Evolutionary conservation across 2,329 filamentous ascomycete genomes (phyloP).

Genomic region (Fusarium nodosum): DNA sequence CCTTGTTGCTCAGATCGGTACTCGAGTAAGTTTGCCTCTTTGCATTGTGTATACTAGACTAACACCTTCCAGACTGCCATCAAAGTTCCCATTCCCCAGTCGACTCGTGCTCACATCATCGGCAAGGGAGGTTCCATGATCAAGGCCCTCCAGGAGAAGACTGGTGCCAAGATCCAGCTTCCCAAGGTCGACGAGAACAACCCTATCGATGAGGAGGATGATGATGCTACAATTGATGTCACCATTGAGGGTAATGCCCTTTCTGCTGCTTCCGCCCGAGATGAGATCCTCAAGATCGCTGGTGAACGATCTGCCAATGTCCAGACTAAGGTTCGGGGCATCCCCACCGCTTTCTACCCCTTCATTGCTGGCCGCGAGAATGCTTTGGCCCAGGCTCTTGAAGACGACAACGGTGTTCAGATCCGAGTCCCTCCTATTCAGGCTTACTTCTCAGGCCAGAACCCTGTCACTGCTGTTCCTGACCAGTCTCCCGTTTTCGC

Average conservation of each 20-base stretch:
- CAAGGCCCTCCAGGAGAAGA: slow-evolving; percentile 88
- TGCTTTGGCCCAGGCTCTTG: slow-evolving; percentile 74
- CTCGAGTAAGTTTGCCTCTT: slow-evolving; percentile 71
- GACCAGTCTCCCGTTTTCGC: slow-evolving; percentile 78
- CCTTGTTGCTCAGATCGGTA: slow-evolving; percentile 87
- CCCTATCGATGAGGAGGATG: slow-evolving; percentile 74
- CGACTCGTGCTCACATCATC: slow-evolving; percentile 89
- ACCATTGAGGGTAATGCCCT: slow-evolving; percentile 91
- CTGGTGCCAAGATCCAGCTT: slow-evolving; percentile 90
- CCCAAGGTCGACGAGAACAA: slow-evolving; percentile 80
- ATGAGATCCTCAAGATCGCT: slow-evolving; percentile 88
- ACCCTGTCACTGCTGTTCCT: slow-evolving; percentile 71
- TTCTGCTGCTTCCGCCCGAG: slow-evolving; percentile 84
- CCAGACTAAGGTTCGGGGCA: slow-evolving; percentile 83
- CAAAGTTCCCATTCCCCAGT: slow-evolving; percentile 84
- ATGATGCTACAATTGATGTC: slow-evolving; percentile 87
- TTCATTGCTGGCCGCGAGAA: slow-evolving; percentile 90
- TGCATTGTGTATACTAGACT: slow-evolving; percentile 25
- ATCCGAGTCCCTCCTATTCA: slow-evolving; percentile 87
- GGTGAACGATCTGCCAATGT: slow-evolving; percentile 87
- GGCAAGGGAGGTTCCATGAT: slow-evolving; percentile 92
- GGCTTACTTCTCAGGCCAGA: slow-evolving; percentile 78
- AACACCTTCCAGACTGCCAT: slow-evolving; percentile 63
- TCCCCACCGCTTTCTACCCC: slow-evolving; percentile 93
- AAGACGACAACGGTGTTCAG: slow-evolving; percentile 82